These are phyloP conservation scores for Saccharomyces pastorianus DNA, from an alignment of 1,139 yeast species.

Conservation along the genomic window DNA sequence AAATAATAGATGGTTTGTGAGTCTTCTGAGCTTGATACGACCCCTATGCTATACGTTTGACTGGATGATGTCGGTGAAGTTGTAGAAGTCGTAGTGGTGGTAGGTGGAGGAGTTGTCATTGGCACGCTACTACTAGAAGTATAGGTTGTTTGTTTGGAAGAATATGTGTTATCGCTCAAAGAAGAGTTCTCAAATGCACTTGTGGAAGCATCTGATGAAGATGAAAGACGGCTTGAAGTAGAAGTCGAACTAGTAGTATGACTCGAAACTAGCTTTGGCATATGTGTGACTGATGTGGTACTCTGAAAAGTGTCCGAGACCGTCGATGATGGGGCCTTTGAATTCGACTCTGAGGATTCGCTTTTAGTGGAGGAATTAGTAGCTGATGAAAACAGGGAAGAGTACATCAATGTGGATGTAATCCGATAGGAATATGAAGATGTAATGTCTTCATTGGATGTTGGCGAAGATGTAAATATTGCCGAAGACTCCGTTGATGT, in stretches of 20 bases:
- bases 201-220: not conserved
- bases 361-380: not conserved
- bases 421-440: not conserved
- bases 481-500: not conserved
- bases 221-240: not conserved
- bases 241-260: not conserved
- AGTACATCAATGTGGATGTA: not conserved
- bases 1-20: conserved; percentile 16
- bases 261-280: too few species aligned
- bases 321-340: not conserved
- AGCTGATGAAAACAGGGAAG: not conserved
- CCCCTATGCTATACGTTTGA: conserved; percentile 2
- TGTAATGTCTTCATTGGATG: not conserved
- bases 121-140: not conserved
- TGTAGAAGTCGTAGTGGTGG: conserved; percentile 3
- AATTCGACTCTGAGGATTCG: not conserved
- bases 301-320: not conserved
- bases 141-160: not conserved
- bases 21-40: conserved; percentile 9
- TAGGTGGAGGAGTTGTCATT: not conserved
- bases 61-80: not conserved
- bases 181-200: too few species aligned
- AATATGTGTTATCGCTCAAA: too few species aligned
- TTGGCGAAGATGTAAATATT: not conserved
- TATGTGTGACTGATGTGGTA: too few species aligned